phyloP scores from a whole-genome alignment of 2,329 filamentous ascomycete genomes.

The Stagonosporopsis vannaccii region DNA sequence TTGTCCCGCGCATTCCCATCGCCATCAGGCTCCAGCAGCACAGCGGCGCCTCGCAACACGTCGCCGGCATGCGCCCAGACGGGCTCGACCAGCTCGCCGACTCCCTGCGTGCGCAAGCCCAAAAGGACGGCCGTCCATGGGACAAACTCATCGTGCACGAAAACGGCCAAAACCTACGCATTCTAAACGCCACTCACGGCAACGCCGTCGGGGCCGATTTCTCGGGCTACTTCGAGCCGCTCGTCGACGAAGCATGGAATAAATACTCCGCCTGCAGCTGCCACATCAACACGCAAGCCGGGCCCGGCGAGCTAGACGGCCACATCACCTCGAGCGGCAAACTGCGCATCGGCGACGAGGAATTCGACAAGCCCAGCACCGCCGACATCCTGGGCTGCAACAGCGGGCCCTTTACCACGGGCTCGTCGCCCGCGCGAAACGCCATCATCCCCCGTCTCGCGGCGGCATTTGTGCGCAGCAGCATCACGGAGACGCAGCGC shows the following conservation, averaged over 20 bases:
- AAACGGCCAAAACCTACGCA: slow-evolving; percentile 4
- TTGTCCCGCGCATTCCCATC: slow-evolving; percentile 12
- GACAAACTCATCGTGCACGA: slow-evolving; percentile 12
- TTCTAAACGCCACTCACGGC: slow-evolving; percentile 15
- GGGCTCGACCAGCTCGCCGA: slow-evolving; percentile 13
- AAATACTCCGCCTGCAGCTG: slow-evolving; percentile 11
- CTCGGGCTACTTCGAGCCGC: slow-evolving; percentile 15
- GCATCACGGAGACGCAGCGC: background rate
- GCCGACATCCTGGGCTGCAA: slow-evolving; percentile 17
- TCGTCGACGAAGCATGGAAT: slow-evolving; percentile 13
- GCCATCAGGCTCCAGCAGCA: slow-evolving; percentile 8
- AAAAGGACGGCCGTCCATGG: slow-evolving; percentile 14
- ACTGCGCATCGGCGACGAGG: slow-evolving; percentile 9
- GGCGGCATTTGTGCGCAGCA: slow-evolving; percentile 9
- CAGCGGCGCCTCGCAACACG: slow-evolving; percentile 7
- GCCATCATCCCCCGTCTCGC: slow-evolving; percentile 17
- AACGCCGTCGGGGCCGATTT: slow-evolving; percentile 13
- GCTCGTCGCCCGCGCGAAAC: slow-evolving; percentile 4
- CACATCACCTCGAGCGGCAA: slow-evolving; percentile 7
- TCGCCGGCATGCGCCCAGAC: slow-evolving; percentile 11
- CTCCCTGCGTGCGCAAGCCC: slow-evolving; percentile 5
- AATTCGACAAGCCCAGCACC: slow-evolving; percentile 11
- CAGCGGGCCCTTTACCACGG: slow-evolving; percentile 12
- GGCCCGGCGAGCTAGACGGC: slow-evolving; percentile 4
- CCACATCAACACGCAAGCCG: slow-evolving; percentile 12